phyloP scores from a whole-genome alignment of 768 basidiomycete genomes.

The Boletus rubropictus region DNA sequence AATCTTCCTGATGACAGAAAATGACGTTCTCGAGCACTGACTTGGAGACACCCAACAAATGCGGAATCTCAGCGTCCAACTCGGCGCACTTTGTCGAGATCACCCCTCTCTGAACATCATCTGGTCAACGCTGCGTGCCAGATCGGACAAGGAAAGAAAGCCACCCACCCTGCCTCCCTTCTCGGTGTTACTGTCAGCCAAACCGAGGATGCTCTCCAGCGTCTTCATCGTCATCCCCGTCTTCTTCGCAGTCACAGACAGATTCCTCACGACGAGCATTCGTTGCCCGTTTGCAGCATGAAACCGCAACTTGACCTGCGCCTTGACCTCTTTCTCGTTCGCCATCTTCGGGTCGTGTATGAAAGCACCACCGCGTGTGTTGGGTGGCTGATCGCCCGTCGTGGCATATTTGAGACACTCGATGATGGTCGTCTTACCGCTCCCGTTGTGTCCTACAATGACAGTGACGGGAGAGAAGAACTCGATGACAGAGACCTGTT shows the following conservation, averaged over 20 bases:
- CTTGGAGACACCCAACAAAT: slow-evolving; percentile 90
- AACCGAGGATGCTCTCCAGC: slow-evolving; percentile 80
- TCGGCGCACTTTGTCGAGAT: slow-evolving; percentile 98
- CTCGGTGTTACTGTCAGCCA: slow-evolving; percentile 60
- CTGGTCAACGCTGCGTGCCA: not conserved
- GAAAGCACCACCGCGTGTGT: slow-evolving; percentile 97
- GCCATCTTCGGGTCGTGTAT: slow-evolving; percentile 99
- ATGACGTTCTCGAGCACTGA: slow-evolving; percentile 99
- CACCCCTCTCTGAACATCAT: slow-evolving; percentile 55
- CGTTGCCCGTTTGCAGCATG: slow-evolving; percentile 80
- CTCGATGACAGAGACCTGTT: slow-evolving; percentile 86
- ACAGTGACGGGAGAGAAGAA: slow-evolving; percentile 98
- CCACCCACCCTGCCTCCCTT: slow-evolving; percentile 67
- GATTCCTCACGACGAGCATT: slow-evolving; percentile 86
- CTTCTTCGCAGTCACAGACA: slow-evolving; percentile 93
- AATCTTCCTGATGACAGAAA: slow-evolving; percentile 99
- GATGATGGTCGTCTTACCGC: slow-evolving; percentile 98
- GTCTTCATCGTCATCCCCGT: slow-evolving; percentile 95
- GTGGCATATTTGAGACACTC: slow-evolving; percentile 99
- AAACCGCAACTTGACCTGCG: slow-evolving; percentile 94
- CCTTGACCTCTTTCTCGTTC: slow-evolving; percentile 98
- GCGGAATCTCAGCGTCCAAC: slow-evolving; percentile 91
- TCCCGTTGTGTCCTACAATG: slow-evolving; percentile 97
- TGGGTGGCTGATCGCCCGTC: slow-evolving; percentile 95
- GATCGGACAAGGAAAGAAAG: too few relatives aligned